A percentile compares a stretch with the other conserved stretches of the same genome.
These are phyloP conservation scores for Daldinia bambusicola DNA, from an alignment of 495 filamentous ascomycete genomes.

Conservation along the genomic window DNA sequence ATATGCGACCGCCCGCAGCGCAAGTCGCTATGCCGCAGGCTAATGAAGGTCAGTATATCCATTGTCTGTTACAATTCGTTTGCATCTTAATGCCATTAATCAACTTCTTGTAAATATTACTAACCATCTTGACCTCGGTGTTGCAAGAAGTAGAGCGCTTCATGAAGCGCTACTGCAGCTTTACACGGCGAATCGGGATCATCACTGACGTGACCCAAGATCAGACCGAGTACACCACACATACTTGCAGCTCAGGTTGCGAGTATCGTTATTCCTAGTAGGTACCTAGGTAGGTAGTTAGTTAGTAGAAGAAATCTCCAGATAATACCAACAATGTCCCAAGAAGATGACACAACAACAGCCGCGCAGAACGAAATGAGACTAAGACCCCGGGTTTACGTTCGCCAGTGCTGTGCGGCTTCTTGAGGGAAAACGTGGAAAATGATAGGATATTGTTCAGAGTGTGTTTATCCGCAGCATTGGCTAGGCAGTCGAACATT, in stretches of 20 bases:
- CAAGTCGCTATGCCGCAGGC: slow-evolving; percentile 82
- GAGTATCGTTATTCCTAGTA: slow-evolving; percentile 10
- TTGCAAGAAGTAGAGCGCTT: slow-evolving; percentile 84
- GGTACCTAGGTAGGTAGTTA: background rate
- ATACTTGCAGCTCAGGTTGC: slow-evolving; percentile 15
- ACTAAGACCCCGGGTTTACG: background rate
- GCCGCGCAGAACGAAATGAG: background rate
- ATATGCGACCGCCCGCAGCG: slow-evolving; percentile 78
- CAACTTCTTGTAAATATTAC: background rate
- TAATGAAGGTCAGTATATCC: slow-evolving; percentile 14
- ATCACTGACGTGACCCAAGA: slow-evolving; percentile 40
- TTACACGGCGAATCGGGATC: slow-evolving; percentile 36
- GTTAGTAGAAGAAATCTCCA: background rate
- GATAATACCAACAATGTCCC: background rate
- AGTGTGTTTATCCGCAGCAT: slow-evolving; percentile 47
- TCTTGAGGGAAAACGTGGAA: background rate
- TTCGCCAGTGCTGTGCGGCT: background rate
- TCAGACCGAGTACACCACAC: slow-evolving; percentile 42
- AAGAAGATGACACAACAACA: background rate
- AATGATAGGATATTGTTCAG: slow-evolving; percentile 40
- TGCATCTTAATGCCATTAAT: background rate
- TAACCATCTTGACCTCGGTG: slow-evolving; percentile 79
- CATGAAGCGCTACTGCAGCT: slow-evolving; percentile 42
- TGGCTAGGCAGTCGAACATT: slow-evolving; percentile 51
- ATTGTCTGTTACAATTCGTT: background rate